Evolutionary conservation across 192 early-diverging fungal genomes (phyloP).

Genomic region (Podila epigama): DNA sequence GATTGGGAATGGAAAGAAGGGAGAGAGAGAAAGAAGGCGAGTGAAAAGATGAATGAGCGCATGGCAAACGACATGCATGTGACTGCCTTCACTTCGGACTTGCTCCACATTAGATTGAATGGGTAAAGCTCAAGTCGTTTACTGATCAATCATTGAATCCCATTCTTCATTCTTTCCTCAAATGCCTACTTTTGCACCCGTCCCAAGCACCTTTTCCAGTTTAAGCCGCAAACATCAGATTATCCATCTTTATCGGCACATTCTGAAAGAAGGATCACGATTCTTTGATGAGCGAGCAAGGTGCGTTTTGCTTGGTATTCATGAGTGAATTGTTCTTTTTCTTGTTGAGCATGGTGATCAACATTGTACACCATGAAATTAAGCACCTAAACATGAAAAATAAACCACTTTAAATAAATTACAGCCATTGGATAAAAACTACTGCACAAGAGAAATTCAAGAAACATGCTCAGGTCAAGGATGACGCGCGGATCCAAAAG

Average conservation of each 20-base stretch:
- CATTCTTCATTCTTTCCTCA: too few relatives aligned
- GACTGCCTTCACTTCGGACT: not conserved
- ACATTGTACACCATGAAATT: too few relatives aligned
- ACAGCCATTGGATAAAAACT: not conserved
- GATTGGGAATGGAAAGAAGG: not conserved
- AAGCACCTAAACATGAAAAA: not conserved
- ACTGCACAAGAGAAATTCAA: not conserved
- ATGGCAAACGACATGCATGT: too few relatives aligned
- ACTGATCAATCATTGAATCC: not conserved
- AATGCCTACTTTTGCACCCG: conserved; percentile 35
- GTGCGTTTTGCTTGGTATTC: not conserved
- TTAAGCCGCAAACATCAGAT: conserved; percentile 6
- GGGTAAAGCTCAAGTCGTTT: not conserved
- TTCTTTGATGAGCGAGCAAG: conserved; percentile 49
- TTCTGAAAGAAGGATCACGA: conserved; percentile 18
- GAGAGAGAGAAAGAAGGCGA: not conserved
- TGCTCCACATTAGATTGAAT: not conserved
- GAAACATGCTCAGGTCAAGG: not conserved
- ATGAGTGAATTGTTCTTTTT: not conserved
- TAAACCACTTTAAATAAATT: not conserved
- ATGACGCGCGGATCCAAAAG: not conserved
- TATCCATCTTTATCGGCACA: conserved; percentile 35
- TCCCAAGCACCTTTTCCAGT: conserved; percentile 16
- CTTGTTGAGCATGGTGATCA: not conserved
- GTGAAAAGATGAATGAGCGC: too few relatives aligned